Percentiles rank a stretch among this genome's conserved stretches.
phyloP scores from a whole-genome alignment of 2,329 filamentous ascomycete genomes.

The Fusarium mundagurra region DNA sequence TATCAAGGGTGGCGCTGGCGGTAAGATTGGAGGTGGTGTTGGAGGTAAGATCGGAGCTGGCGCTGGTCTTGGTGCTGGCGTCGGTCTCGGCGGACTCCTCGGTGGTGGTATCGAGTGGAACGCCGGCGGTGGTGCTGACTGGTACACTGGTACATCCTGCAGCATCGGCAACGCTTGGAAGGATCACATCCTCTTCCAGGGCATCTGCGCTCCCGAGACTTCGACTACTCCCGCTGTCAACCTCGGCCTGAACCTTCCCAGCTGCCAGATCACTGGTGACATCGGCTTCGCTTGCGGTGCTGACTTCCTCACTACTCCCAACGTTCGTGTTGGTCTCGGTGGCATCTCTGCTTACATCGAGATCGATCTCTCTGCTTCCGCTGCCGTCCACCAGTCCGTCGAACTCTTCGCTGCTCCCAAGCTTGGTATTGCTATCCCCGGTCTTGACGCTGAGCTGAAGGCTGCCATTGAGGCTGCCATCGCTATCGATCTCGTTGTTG shows the following conservation, averaged over 20 bases:
- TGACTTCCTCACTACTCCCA: slow-evolving; percentile 52
- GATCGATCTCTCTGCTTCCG: slow-evolving; percentile 56
- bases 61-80: neutral
- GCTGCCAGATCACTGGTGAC: slow-evolving; percentile 57
- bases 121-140: slow-evolving; percentile 7
- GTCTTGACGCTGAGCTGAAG: slow-evolving; percentile 53
- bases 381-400: slow-evolving; percentile 59
- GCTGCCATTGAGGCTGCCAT: slow-evolving; percentile 60
- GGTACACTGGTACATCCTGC: slow-evolving; percentile 20
- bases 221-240: slow-evolving; percentile 32
- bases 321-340: slow-evolving; percentile 58
- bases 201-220: slow-evolving; percentile 30
- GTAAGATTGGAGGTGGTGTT: neutral
- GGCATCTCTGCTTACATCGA: slow-evolving; percentile 63
- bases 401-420: slow-evolving; percentile 57
- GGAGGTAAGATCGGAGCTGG: neutral
- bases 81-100: slow-evolving; percentile 5
- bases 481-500: slow-evolving; percentile 62
- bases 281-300: slow-evolving; percentile 56
- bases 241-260: slow-evolving; percentile 40
- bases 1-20: neutral
- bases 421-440: slow-evolving; percentile 52
- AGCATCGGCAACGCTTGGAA: slow-evolving; percentile 30
- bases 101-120: slow-evolving; percentile 12
- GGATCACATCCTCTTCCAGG: slow-evolving; percentile 30